Conservation (phyloP, 75 land plant genomes). For the Gnetum montanum region DNA sequence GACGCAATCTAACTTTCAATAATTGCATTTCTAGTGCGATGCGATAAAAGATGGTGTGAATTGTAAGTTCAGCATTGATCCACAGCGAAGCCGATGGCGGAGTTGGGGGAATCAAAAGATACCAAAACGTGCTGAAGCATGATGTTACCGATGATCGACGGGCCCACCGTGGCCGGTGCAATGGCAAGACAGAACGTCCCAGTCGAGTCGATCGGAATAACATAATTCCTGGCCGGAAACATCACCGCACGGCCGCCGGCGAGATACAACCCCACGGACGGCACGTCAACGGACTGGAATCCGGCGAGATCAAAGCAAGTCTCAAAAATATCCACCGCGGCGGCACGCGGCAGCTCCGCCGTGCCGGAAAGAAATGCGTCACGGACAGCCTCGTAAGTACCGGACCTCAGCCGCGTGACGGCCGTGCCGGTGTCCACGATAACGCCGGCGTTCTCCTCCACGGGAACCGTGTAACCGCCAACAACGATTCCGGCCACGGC, state of each 20-base stretch:
- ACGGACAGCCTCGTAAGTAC: slow-evolving; percentile 42
- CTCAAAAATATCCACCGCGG: slow-evolving; percentile 5
- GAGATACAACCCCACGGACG: slow-evolving; percentile 63
- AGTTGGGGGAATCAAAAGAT: slow-evolving; percentile 5
- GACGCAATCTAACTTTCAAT: too few species aligned
- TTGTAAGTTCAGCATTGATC: slow-evolving; percentile 19
- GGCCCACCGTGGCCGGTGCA: slow-evolving; percentile 42
- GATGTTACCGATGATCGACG: slow-evolving; percentile 79
- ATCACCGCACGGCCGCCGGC: slow-evolving; percentile 42
- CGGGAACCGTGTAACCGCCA: slow-evolving; percentile 39
- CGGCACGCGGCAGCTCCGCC: slow-evolving; percentile 13
- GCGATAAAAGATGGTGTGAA: too few species aligned
- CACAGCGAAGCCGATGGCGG: slow-evolving; percentile 12
- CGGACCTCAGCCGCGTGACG: slow-evolving; percentile 50
- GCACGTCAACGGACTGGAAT: slow-evolving; percentile 41
- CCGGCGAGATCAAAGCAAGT: slow-evolving; percentile 42
- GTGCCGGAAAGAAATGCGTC: slow-evolving; percentile 40
- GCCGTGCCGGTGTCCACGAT: slow-evolving; percentile 77
- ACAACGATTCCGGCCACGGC: slow-evolving; percentile 70
- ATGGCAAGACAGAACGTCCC: slow-evolving; percentile 83
- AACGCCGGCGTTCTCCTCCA: slow-evolving; percentile 46
- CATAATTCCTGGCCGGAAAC: slow-evolving; percentile 59
- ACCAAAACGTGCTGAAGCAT: slow-evolving; percentile 68
- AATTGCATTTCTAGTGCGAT: too few species aligned
- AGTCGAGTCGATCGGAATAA: slow-evolving; percentile 55